Evolutionary conservation across 2,329 filamentous ascomycete genomes (phyloP), one percentile per base, ranked within the genome.

Genomic region (Nemania sp.): DNA sequence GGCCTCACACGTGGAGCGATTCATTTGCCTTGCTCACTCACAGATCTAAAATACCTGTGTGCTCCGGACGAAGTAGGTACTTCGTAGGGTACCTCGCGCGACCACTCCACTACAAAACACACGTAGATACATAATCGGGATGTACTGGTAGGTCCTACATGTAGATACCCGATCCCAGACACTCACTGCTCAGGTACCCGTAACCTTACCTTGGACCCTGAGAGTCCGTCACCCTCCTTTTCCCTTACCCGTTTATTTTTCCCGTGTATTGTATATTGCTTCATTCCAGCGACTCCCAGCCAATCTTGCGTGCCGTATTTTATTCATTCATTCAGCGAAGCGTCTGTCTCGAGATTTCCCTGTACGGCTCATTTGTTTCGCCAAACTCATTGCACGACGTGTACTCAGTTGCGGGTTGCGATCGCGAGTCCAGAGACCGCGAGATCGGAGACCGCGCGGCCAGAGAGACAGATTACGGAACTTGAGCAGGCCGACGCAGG

Each of bases 381-480:
- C 3, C 32, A 46, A 12, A 35, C 0, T 11, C 32, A 32, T 39
- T 10, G 7, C n/a, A 54, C 46, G 12, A 46, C 18, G 9, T 29
- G 29, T 7, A 12, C 12, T 43, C 43, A 29, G 25, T 9, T 17
- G 11, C 20, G 35, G 45, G 13, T 46, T 43, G 53, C 58, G 45
- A 59, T 48, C 49, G 32, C 57, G 37, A 39, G 12, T 17, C 42
- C 50, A 40, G 57, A 52, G 54, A 60, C 61, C 46, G 54, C 54
- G 54, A 50, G 50, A 50, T 53, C 48, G 52, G 50, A 52, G 54
- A 60, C 61, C 50, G 54, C 54, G 54, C 54, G 50, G 54, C 57
- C 48, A 55, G 50, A 20, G 21, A 57, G 47, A 29, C 25, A 29
- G 25, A 29, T 3, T 20, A 57, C 48, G 47, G 39, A 12, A 49